phyloP scores from a whole-genome alignment of 1,139 yeast species.

The Pichia sp. region DNA sequence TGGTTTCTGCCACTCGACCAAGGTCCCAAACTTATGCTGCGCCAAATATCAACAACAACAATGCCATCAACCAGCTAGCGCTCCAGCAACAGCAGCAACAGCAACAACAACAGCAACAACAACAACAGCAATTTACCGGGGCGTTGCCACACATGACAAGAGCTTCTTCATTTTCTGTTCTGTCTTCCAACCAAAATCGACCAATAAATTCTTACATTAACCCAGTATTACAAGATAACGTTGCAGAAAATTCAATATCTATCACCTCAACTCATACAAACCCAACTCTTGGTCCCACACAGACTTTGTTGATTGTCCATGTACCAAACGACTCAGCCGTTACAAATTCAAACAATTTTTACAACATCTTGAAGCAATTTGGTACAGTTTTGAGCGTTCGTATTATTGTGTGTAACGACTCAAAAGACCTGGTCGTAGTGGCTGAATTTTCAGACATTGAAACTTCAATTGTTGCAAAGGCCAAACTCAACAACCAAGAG shows the following conservation, averaged over 20 bases:
- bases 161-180: constrained; percentile 21
- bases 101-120: constrained; percentile 18
- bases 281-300: constrained; percentile 69
- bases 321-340: constrained; percentile 44
- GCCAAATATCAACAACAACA: constrained; percentile 1
- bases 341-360: constrained; percentile 30
- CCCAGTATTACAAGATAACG: constrained; percentile 47
- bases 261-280: constrained; percentile 65
- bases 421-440: constrained; percentile 45
- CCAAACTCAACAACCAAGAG: constrained; percentile 75
- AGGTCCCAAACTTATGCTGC: constrained; percentile 39
- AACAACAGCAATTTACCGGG: neutral
- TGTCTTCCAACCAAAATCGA: constrained; percentile 8
- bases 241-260: constrained; percentile 45
- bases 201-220: neutral
- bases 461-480: constrained; percentile 72
- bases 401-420: constrained; percentile 40
- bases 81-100: constrained; percentile 8
- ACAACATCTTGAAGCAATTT: constrained; percentile 38
- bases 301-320: constrained; percentile 71
- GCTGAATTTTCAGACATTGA: constrained; percentile 71
- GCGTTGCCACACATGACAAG: constrained; percentile 10
- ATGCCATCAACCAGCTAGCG: neutral
- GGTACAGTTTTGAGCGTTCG: constrained; percentile 59
- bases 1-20: constrained; percentile 31